Base-by-base conservation (phyloP, 2,329 filamentous ascomycete species). In the Sarocladium strictum region DNA sequence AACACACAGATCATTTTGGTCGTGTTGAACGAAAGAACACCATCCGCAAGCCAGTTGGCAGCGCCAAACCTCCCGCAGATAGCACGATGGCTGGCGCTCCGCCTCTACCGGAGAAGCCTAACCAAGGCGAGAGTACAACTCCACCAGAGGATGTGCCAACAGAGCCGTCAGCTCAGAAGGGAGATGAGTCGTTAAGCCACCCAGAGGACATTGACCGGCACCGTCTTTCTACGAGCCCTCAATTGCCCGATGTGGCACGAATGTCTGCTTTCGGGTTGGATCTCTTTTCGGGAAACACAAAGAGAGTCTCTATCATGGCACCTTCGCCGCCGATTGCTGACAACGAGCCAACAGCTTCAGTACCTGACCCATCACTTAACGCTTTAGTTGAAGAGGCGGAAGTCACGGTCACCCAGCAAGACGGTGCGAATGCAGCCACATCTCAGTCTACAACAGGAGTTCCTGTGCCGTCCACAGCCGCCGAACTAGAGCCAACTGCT, bases 211-310 rank as follows among this genome's bases (percentile, higher is more conserved):
- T 53, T 37, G 58, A 62, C 7, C 55, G 59, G 2, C 62, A 60
- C 7, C 67, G 72, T 15, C 69, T 71, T 37, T 82, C 80, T 1
- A 72, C 72, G 1, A 84, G 81, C 57, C 82, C 81, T 0, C 76
- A 79, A 58, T 70, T 86, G 17, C 83, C 83, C 10, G 74, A 81
- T 57, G 61, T 86, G 3, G 71, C 74, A 12, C 79, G 82, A 24
- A 72, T 85, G 70, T 86, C 83, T 40, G 73, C 74, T 1, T 86
- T 86, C 63, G 80, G 81, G 1, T 70, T 78, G 40, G 80, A 84
- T 56, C 72, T 85, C 41, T 84, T 85, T 49, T 19, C 21, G 11
- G 52, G 41, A 5, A 23, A 53, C 40, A n/a, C 24, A 24, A 47
- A 37, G 27, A 29, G 40, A 35, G 26, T 57, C 73, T 75, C 4